Conservation (phyloP, 163 green algal species). For the Scenedesmus sp. region DNA sequence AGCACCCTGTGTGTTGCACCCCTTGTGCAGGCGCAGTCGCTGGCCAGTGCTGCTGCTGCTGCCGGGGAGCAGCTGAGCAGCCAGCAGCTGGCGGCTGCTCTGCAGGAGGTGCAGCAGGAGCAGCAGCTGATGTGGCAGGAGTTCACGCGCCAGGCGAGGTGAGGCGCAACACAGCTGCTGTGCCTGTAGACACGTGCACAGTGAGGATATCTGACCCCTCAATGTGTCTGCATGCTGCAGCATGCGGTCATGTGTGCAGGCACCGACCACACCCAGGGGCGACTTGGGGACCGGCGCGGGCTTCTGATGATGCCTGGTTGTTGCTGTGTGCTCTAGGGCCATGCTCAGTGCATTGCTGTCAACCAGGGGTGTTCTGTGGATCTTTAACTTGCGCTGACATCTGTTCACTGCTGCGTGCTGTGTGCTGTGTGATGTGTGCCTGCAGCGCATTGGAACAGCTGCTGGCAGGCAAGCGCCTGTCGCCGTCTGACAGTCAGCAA, state of each 20-base stretch:
- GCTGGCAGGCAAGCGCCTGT: constrained; percentile 17
- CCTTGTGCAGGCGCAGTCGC: neutral
- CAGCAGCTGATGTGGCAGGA: constrained; percentile 27
- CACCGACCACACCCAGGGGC: no score
- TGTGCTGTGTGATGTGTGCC: neutral
- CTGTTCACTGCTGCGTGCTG: neutral
- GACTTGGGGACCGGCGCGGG: no score
- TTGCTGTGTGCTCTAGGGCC: neutral
- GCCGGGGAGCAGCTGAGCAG: constrained; percentile 4
- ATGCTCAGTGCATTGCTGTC: neutral
- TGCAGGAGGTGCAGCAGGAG: constrained; percentile 42
- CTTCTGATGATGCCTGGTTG: neutral
- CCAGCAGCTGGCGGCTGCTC: constrained; percentile 17
- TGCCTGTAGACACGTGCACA: neutral
- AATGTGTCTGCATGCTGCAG: no score
- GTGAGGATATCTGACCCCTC: neutral
- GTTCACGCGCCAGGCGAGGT: constrained; percentile 7
- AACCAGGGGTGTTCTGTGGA: no score
- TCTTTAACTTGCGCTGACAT: neutral
- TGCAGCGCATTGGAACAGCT: constrained; percentile 16
- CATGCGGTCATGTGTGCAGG: no score
- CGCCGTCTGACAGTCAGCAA: neutral
- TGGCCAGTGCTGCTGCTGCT: neutral
- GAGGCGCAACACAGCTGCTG: neutral
- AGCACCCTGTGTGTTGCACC: neutral